A percentile compares a stretch with the other conserved stretches of the same genome.
These are phyloP conservation scores for Gymnopilus junonius DNA, from an alignment of 768 basidiomycete species.

Conservation along the genomic window DNA sequence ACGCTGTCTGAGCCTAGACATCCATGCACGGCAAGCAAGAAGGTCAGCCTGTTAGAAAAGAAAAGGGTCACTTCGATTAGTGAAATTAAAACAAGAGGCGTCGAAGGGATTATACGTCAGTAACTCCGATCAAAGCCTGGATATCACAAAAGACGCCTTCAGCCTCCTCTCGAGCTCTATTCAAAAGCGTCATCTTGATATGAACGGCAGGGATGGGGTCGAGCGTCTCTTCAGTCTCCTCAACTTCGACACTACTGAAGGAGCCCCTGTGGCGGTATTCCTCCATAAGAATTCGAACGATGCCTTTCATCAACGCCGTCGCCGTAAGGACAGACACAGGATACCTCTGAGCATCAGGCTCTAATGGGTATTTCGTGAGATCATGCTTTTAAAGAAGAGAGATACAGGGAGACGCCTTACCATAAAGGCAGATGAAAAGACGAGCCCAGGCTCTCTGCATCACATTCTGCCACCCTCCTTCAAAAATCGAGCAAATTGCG, in stretches of 20 bases:
- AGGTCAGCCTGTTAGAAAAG: conserved; percentile 13
- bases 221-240: neutral
- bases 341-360: conserved; percentile 56
- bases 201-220: neutral
- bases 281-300: conserved; percentile 41
- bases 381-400: neutral
- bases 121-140: conserved; percentile 35
- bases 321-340: conserved; percentile 58
- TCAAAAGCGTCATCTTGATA: conserved; percentile 7
- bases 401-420: conserved; percentile 29
- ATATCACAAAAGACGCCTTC: conserved; percentile 44
- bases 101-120: conserved; percentile 35
- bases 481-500: conserved; percentile 43
- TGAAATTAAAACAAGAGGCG: neutral
- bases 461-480: conserved; percentile 50
- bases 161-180: conserved; percentile 33
- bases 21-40: conserved; percentile 13
- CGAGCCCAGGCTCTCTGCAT: conserved; percentile 53
- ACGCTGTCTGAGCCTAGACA: neutral
- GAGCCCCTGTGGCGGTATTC: conserved; percentile 35
- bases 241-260: neutral
- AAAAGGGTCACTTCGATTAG: neutral
- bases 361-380: conserved; percentile 32
- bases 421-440: conserved; percentile 46
- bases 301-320: conserved; percentile 51